These are phyloP conservation scores for Coniochaeta sp. DNA, from an alignment of 2,329 filamentous ascomycete genomes.

Conservation along the genomic window DNA sequence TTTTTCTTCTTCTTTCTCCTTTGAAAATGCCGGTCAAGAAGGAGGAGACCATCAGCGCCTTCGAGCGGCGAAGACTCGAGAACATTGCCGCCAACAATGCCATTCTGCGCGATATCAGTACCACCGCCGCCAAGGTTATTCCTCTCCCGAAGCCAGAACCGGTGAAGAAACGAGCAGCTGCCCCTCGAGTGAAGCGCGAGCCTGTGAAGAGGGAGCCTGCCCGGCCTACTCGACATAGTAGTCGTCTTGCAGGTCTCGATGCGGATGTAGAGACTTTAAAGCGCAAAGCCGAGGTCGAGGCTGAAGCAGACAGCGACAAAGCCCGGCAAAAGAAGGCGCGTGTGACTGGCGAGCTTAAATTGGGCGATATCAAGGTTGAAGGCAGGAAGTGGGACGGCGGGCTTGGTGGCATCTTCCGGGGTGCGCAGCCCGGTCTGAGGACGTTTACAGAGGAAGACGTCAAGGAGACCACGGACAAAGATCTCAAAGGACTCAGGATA, in stretches of 20 bases:
- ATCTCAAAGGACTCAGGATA: slow-evolving; percentile 63
- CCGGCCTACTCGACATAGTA: slow-evolving; percentile 49
- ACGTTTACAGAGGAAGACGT: slow-evolving; percentile 85
- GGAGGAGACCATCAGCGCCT: slow-evolving; percentile 61
- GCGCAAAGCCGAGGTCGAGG: slow-evolving; percentile 42
- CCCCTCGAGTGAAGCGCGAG: slow-evolving; percentile 26
- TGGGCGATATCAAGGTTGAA: slow-evolving; percentile 72
- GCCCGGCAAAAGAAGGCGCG: slow-evolving; percentile 51
- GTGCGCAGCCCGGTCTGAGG: slow-evolving; percentile 69
- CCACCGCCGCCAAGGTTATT: slow-evolving; percentile 60
- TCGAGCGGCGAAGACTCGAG: slow-evolving; percentile 75
- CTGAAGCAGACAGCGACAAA: slow-evolving; percentile 29
- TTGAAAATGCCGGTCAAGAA: slow-evolving; percentile 38
- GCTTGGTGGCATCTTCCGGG: slow-evolving; percentile 34
- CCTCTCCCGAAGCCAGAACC: slow-evolving; percentile 43
- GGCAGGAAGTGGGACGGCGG: slow-evolving; percentile 72
- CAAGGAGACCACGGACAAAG: slow-evolving; percentile 69
- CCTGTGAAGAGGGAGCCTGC: slow-evolving; percentile 38
- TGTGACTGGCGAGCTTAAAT: slow-evolving; percentile 51
- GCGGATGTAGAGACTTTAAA: slow-evolving; percentile 40
- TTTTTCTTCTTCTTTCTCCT: not conserved
- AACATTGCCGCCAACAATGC: slow-evolving; percentile 85
- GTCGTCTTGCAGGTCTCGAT: slow-evolving; percentile 47
- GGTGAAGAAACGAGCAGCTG: slow-evolving; percentile 19
- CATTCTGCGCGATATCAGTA: slow-evolving; percentile 68